Conservation (phyloP, 768 basidiomycete species). For the Agrocybe pediades region DNA sequence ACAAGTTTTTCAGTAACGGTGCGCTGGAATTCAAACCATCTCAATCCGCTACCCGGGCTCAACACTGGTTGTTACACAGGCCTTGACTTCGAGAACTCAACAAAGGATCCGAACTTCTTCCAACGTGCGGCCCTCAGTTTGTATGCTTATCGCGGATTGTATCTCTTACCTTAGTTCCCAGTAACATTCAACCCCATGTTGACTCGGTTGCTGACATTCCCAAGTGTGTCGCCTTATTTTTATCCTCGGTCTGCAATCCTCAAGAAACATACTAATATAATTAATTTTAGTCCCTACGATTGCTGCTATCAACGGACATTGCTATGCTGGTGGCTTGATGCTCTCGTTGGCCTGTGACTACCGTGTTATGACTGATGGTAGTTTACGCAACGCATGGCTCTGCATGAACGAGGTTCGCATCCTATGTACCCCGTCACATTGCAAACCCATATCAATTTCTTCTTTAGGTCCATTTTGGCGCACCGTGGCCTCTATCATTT, state of each 20-base stretch:
- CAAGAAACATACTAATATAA: conserved; percentile 1
- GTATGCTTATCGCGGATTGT: background rate
- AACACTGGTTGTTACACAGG: conserved; percentile 41
- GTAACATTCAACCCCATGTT: conserved; percentile 78
- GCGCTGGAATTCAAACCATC: conserved; percentile 9
- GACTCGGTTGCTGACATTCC: conserved; percentile 69
- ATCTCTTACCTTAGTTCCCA: conserved; percentile 27
- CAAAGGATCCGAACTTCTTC: conserved; percentile 63
- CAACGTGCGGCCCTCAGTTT: conserved; percentile 39
- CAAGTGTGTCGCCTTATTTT: conserved; percentile 49
- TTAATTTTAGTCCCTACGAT: conserved; percentile 71
- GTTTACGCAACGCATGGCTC: conserved; percentile 75
- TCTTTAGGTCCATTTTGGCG: conserved; percentile 78
- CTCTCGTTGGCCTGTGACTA: conserved; percentile 85
- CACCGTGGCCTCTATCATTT: conserved; percentile 76
- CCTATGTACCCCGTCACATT: background rate
- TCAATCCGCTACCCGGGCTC: background rate
- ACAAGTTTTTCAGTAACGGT: conserved; percentile 92
- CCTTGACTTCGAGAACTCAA: conserved; percentile 59
- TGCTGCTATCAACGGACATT: conserved; percentile 83
- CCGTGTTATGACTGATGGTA: conserved; percentile 85
- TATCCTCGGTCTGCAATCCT: background rate
- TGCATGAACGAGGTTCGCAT: conserved; percentile 89
- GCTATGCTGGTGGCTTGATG: conserved; percentile 84
- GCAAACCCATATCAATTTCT: background rate